Percentiles rank a stretch among this genome's conserved stretches.
Evolutionary conservation across 495 filamentous ascomycete genomes (phyloP).

Genomic region (Massariosphaeria phaeospora): DNA sequence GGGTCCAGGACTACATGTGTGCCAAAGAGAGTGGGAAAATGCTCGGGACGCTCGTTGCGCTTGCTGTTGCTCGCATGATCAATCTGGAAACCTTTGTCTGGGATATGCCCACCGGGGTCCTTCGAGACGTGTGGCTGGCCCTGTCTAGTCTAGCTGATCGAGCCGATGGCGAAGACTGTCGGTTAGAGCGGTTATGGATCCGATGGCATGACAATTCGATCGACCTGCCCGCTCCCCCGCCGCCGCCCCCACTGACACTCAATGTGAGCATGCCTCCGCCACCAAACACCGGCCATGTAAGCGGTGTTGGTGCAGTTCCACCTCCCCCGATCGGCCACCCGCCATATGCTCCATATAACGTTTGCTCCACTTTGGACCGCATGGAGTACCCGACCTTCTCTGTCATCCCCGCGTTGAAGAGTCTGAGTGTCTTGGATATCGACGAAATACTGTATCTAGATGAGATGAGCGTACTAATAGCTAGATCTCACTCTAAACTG

Average conservation of each 20-base stretch:
- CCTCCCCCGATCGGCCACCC: constrained; percentile 21
- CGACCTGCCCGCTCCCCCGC: constrained; percentile 32
- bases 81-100: constrained; percentile 88
- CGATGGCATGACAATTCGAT: constrained; percentile 79
- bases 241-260: constrained; percentile 36
- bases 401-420: constrained; percentile 73
- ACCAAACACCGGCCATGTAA: constrained; percentile 23
- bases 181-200: constrained; percentile 76
- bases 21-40: constrained; percentile 89
- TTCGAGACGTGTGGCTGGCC: constrained; percentile 82
- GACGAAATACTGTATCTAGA: constrained; percentile 85
- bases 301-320: constrained; percentile 20
- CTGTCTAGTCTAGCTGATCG: constrained; percentile 67
- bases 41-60: constrained; percentile 84
- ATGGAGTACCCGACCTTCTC: constrained; percentile 86
- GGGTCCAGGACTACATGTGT: constrained; percentile 83
- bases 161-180: constrained; percentile 55
- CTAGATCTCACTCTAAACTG: constrained; percentile 61
- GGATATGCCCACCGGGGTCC: constrained; percentile 93
- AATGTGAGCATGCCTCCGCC: constrained; percentile 35
- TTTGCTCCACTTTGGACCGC: constrained; percentile 44
- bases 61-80: constrained; percentile 78
- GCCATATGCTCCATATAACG: constrained; percentile 32
- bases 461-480: constrained; percentile 79
- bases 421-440: constrained; percentile 78